These are phyloP conservation scores for Orychophragmus violaceus DNA, from an alignment of 345 rosid genomes.

Conservation along the genomic window DNA sequence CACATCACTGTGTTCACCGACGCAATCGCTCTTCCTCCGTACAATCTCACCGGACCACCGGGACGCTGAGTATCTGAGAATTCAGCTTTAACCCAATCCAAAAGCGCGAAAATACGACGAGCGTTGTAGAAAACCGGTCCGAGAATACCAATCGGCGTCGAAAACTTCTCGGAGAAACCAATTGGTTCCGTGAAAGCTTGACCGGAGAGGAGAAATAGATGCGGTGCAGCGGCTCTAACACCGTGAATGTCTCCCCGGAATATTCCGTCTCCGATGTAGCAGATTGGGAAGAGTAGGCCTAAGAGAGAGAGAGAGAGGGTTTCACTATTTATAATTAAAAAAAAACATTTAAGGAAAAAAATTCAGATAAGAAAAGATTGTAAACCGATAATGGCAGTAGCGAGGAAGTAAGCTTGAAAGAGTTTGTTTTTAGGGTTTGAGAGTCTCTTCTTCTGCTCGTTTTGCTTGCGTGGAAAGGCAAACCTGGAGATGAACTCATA, in stretches of 20 bases:
- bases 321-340: neutral
- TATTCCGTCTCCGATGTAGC: conserved; percentile 54
- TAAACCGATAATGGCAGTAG: conserved; percentile 47
- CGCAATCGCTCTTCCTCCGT: conserved; percentile 59
- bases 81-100: conserved; percentile 62
- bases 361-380: neutral
- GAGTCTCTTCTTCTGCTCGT: conserved; percentile 31
- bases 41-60: conserved; percentile 38
- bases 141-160: conserved; percentile 59
- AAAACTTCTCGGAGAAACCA: conserved; percentile 52
- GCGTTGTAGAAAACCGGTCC: conserved; percentile 78
- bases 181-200: conserved; percentile 86
- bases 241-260: conserved; percentile 63
- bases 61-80: conserved; percentile 29
- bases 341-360: neutral
- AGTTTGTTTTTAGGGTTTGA: conserved; percentile 43
- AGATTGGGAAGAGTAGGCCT: conserved; percentile 54
- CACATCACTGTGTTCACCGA: conserved; percentile 61
- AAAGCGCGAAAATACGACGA: conserved; percentile 51
- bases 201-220: conserved; percentile 62
- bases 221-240: conserved; percentile 62
- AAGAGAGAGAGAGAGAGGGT: neutral
- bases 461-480: conserved; percentile 50
- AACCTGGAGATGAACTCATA: conserved; percentile 46
- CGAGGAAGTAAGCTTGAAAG: conserved; percentile 45